Evolutionary conservation across 495 filamentous ascomycete genomes (phyloP), one percentile per base, ranked within the genome.

Genomic region (Lasiosphaeris hirsuta): DNA sequence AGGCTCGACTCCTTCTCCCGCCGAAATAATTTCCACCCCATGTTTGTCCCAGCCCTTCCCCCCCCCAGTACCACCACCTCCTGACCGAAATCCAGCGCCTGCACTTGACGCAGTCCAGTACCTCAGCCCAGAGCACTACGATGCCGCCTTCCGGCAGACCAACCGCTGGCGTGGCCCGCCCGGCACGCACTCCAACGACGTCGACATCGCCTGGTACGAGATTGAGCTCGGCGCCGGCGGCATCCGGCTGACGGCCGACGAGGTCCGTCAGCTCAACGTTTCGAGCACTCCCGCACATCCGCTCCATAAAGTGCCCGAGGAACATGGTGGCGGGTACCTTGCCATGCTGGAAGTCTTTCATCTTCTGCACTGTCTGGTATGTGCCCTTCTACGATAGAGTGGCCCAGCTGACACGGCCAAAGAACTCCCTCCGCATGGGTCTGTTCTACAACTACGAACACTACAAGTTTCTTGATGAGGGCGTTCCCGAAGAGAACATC

Each of bases 221-320:
- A 14, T 44, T n/a, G 41, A 44, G 41, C 41, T 44, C 41, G 41
- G 41, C 41, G 41, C 41, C 41, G 41, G 41, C 10, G 41, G 41
- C 8, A 44, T 44, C 41, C 9, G 41, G 10, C 41, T 44, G 7
- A 44, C 41, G 8, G 41, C 14, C 7, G 41, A 13, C 8, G 41
- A 44, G 19, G 41, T 44, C 8, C 9, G 8, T 8, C 8, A 1
- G 8, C 41, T 44, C 11, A 44, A 44, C n/a, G 14, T 14, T 4
- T 17, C 41, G 8, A 18, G 4, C 8, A 44, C 41, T 1, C 14
- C 14, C 8, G 41, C 14, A 9, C 41, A 44, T 17, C 41, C 41
- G 41, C 41, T 44, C 19, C 41, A 44, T 44, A 44, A 44, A 17
- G 19, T 44, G 14, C 41, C 41, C 41, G 41, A 44, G 4, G 41